phyloP scores from a whole-genome alignment of 768 basidiomycete species.

The Suillus decipiens region DNA sequence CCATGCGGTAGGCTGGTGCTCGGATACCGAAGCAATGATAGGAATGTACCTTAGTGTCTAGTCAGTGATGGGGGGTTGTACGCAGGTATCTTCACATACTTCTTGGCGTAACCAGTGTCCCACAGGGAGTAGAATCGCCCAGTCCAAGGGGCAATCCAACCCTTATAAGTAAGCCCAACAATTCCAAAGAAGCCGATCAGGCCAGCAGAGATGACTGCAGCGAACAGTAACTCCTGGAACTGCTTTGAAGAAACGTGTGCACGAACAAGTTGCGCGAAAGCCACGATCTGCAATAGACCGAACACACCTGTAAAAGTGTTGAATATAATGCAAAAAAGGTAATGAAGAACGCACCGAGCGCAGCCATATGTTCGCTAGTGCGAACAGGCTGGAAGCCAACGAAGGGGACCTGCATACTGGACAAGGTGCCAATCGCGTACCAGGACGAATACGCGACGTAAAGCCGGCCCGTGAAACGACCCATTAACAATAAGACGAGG shows the following conservation, averaged over 20 bases:
- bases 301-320: constrained; percentile 68
- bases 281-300: constrained; percentile 93
- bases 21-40: constrained; percentile 98
- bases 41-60: constrained; percentile 72
- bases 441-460: constrained; percentile 96
- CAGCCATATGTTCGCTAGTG: constrained; percentile 99
- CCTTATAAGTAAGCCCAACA: constrained; percentile 83
- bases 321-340: constrained; percentile 15
- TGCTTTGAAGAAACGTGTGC: constrained; percentile 90
- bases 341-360: constrained; percentile 62
- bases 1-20: constrained; percentile 99
- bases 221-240: constrained; percentile 80
- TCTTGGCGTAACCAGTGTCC: constrained; percentile 99
- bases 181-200: constrained; percentile 73
- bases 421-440: constrained; percentile 96
- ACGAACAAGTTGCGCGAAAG: constrained; percentile 87
- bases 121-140: constrained; percentile 98
- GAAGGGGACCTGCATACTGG: constrained; percentile 99
- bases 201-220: constrained; percentile 68
- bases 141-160: constrained; percentile 99
- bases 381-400: constrained; percentile 98
- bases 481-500: constrained; percentile 94
- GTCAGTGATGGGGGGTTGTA: constrained; percentile 11
- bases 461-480: constrained; percentile 86
- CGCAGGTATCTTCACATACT: constrained; percentile 48